Evolutionary conservation across 305 asterid genomes (phyloP).

Genomic region (Lippia alba): DNA sequence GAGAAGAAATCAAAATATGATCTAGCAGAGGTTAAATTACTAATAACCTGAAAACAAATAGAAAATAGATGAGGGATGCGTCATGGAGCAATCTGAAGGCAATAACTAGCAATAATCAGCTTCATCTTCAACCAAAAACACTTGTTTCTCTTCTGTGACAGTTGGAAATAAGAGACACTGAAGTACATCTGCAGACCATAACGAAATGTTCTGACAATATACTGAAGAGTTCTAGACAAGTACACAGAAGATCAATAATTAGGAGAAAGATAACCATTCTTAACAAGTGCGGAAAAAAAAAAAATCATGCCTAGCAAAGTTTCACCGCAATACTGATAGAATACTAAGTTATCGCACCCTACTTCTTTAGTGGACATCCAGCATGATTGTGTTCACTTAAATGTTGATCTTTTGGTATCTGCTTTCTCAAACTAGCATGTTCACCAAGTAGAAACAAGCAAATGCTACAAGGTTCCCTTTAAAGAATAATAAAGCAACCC

Average conservation of each 20-base stretch:
- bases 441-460: slow-evolving; percentile 22
- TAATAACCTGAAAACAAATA: slow-evolving; percentile 70
- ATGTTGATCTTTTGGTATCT: slow-evolving; percentile 18
- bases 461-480: not conserved
- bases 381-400: not conserved
- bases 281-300: slow-evolving; percentile 3
- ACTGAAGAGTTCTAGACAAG: not conserved
- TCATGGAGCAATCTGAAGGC: slow-evolving; percentile 18
- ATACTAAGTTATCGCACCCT: slow-evolving; percentile 14
- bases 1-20: slow-evolving; percentile 85
- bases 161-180: slow-evolving; percentile 21
- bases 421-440: not conserved
- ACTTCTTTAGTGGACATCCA: slow-evolving; percentile 19
- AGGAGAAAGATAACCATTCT: slow-evolving; percentile 19
- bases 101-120: slow-evolving; percentile 12
- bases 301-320: not conserved
- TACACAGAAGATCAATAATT: not conserved
- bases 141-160: slow-evolving; percentile 12
- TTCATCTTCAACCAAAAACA: slow-evolving; percentile 17
- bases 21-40: slow-evolving; percentile 72
- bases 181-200: slow-evolving; percentile 22
- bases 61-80: slow-evolving; percentile 20
- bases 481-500: slow-evolving; percentile 1
- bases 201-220: not conserved
- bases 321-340: slow-evolving; percentile 3